These are phyloP conservation scores for Ricinus communis DNA, from an alignment of 345 rosid species.

Conservation along the genomic window DNA sequence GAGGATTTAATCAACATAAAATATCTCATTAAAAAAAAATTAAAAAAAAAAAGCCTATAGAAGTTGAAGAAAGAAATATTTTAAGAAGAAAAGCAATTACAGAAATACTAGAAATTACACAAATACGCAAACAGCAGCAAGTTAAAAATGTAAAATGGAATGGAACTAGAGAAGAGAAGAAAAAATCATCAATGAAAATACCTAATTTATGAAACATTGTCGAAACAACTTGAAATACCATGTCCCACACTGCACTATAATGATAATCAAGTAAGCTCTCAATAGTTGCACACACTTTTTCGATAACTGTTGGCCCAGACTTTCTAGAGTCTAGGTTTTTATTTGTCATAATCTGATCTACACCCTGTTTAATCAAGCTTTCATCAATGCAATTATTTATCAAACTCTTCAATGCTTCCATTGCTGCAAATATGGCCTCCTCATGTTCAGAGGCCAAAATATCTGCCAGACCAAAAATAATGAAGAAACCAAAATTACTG, in stretches of 20 bases:
- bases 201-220: constrained; percentile 82
- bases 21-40: background rate
- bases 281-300: constrained; percentile 68
- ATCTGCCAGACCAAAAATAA: constrained; percentile 48
- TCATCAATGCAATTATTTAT: constrained; percentile 74
- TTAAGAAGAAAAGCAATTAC: background rate
- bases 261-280: constrained; percentile 87
- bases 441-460: constrained; percentile 88
- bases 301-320: constrained; percentile 73
- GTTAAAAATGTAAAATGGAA: background rate
- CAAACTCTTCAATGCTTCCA: constrained; percentile 67
- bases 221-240: constrained; percentile 78
- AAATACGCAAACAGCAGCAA: background rate
- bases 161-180: constrained; percentile 1
- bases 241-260: constrained; percentile 73
- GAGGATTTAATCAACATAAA: constrained; percentile 1
- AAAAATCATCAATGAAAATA: constrained; percentile 23
- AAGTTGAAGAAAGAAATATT: background rate
- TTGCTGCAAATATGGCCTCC: constrained; percentile 85
- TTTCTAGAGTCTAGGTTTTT: constrained; percentile 38
- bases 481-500: constrained; percentile 1
- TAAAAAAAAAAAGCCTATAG: background rate
- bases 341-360: constrained; percentile 46
- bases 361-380: constrained; percentile 69
- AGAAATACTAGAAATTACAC: background rate